Evolutionary conservation across 2,329 filamentous ascomycete species (phyloP).

Genomic region (Lasiodiplodia theobromae): DNA sequence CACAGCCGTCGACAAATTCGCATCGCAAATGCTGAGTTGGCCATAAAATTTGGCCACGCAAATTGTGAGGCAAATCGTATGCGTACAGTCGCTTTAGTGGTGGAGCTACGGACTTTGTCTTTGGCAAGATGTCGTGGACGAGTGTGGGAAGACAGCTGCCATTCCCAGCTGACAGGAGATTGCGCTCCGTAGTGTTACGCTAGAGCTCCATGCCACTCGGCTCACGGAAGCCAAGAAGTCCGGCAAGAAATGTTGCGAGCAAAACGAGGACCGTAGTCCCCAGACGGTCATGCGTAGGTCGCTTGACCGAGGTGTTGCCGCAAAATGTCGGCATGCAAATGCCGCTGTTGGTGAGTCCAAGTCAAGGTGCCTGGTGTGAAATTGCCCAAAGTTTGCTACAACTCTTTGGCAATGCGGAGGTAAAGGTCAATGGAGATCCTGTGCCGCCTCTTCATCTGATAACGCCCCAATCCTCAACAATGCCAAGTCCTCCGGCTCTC

Average conservation of each 20-base stretch:
- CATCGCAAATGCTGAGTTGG: background rate
- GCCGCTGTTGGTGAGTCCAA: background rate
- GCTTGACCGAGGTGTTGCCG: background rate
- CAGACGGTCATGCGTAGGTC: background rate
- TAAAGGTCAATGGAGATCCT: background rate
- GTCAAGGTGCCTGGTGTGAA: background rate
- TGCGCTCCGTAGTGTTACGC: background rate
- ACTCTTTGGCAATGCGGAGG: background rate
- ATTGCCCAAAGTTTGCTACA: background rate
- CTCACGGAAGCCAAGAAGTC: background rate
- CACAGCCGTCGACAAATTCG: background rate
- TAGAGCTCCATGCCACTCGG: background rate
- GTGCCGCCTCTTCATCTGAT: conserved; percentile 64
- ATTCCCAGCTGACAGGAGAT: background rate
- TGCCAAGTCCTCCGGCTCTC: conserved; percentile 64
- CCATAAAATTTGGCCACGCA: background rate
- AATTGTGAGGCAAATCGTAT: background rate
- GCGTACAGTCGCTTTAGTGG: background rate
- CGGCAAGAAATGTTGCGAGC: background rate
- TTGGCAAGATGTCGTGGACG: background rate
- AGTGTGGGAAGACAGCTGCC: background rate
- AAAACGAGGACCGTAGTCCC: background rate
- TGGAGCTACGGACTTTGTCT: background rate
- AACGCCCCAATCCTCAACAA: conserved; percentile 79
- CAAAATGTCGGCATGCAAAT: background rate